Evolutionary conservation across 306 rosid species (phyloP), one percentile per base, ranked within the genome.

Genomic region (Betula pendula): DNA sequence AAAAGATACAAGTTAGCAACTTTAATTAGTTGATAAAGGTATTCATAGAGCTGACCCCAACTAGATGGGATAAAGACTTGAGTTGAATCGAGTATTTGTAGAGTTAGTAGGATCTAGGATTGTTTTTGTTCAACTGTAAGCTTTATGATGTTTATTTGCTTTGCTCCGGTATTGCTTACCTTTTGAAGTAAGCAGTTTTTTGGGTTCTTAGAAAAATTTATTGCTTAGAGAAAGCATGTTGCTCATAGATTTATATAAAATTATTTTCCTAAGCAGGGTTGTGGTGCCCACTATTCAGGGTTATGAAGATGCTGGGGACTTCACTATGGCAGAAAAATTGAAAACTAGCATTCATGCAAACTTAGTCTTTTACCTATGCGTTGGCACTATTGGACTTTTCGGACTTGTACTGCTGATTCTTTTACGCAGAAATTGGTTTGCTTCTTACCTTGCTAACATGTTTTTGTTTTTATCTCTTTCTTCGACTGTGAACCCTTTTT

Each of bases 221-320:
- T 40, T 4, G 25, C 44, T 65, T 10, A 25, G 70, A n/a, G 7
- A 65, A 35, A 65, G 45, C 31, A 76, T 49, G 51, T 60, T 80
- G 48, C 94, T 88, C 86, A 85, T 85, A 80, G 74, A 80, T 84
- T 79, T 77, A 69, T 66, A 78, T 81, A 71, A 81, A 77, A 77
- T 71, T 84, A 84, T 87, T 84, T 80, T 82, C 86, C 89, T 89
- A 85, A 90, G 81, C 97, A 94, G 98, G 98, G 84, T 91, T 85
- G 93, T 89, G 94, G 90, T 89, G 85, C 98, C 98, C 84, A 90
- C 91, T 92, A 77, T 94, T 87, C 96, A 94, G 92, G 98, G 98
- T 79, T 94, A 89, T 88, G 97, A 94, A 92, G 98, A 94, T 79
- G 97, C 98, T 79, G 98, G 97, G 67, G 98, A 94, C 81, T 94